Percentiles rank a stretch among this genome's conserved stretches.
Conservation (phyloP, 179 eudicot species). For the Heliamphora pulchella region DNA sequence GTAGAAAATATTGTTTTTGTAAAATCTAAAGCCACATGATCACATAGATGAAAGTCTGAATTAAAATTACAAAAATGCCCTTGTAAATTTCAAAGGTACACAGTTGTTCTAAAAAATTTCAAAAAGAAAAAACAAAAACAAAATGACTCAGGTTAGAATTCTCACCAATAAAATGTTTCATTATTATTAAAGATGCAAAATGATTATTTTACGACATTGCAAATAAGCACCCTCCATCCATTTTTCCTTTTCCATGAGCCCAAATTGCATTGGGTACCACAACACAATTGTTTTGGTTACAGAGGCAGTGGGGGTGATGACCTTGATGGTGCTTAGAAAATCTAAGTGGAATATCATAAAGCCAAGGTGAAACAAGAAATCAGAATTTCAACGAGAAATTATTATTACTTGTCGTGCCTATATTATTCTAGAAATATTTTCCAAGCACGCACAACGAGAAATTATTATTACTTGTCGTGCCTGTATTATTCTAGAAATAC, state of each 20-base stretch:
- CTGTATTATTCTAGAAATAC: background rate
- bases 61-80: too few species aligned
- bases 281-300: background rate
- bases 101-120: too few species aligned
- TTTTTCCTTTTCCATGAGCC: background rate
- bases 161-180: too few species aligned
- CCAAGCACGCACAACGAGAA: conserved; percentile 5
- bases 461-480: background rate
- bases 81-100: too few species aligned
- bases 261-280: background rate
- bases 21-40: too few species aligned
- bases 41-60: too few species aligned
- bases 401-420: background rate
- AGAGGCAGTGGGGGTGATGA: background rate
- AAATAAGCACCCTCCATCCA: background rate
- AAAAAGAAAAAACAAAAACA: too few species aligned
- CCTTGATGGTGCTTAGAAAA: background rate
- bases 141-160: too few species aligned
- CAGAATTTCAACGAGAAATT: background rate
- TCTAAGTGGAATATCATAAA: background rate
- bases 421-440: background rate
- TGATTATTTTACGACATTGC: too few species aligned
- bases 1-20: too few species aligned
- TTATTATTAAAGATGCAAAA: too few species aligned
- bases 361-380: background rate